These are phyloP conservation scores for Hypoxylon rubiginosum DNA, from an alignment of 2,329 filamentous ascomycete species.

Conservation along the genomic window DNA sequence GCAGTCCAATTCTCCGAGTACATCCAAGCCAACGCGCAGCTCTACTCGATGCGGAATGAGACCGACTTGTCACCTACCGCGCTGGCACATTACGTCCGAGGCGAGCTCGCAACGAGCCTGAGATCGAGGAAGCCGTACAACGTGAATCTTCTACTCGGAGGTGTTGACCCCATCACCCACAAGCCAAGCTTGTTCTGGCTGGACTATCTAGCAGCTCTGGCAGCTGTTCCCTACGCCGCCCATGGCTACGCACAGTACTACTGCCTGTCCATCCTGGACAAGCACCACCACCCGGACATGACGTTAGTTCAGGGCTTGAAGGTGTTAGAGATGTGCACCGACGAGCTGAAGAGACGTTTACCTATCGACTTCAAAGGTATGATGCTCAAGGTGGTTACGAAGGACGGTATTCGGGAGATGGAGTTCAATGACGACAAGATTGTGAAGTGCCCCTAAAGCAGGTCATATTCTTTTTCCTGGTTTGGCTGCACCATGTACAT, in stretches of 20 bases:
- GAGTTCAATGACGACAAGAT: conserved; percentile 86
- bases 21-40: conserved; percentile 97
- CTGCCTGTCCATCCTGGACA: conserved; percentile 96
- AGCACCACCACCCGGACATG: conserved; percentile 98
- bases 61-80: conserved; percentile 90
- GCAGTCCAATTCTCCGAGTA: conserved; percentile 98
- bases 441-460: conserved; percentile 69
- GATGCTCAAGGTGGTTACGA: conserved; percentile 92
- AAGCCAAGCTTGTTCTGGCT: conserved; percentile 97
- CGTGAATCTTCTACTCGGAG: conserved; percentile 95
- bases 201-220: conserved; percentile 92
- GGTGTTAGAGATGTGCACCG: conserved; percentile 92
- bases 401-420: conserved; percentile 89
- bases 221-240: conserved; percentile 91
- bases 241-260: conserved; percentile 99
- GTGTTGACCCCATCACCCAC: conserved; percentile 90
- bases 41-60: conserved; percentile 98
- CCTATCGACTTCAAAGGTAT: conserved; percentile 99
- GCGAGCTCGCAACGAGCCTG: conserved; percentile 90
- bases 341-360: conserved; percentile 96
- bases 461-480: conserved; percentile 32
- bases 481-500: conserved; percentile 52
- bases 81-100: conserved; percentile 92
- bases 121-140: conserved; percentile 95
- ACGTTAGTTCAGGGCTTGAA: conserved; percentile 89